Evolutionary conservation across 768 basidiomycete genomes (phyloP), one percentile per base, ranked within the genome.

Genomic region (Trametes elegans): DNA sequence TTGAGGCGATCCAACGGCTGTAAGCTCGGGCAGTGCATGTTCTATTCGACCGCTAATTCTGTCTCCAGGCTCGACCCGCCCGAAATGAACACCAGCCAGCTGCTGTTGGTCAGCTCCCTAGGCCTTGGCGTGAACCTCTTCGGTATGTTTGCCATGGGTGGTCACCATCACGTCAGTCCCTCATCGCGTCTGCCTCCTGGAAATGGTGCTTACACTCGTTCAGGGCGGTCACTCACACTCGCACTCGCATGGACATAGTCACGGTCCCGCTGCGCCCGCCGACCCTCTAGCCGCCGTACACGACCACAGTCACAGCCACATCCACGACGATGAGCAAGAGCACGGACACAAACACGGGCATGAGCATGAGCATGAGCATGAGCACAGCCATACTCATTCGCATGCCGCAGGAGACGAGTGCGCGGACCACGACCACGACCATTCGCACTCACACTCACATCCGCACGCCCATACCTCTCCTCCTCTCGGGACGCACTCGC

Each of bases 71-170:
- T 96, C 63, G 88, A 96, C 59, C 95, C 97, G 19, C 97, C 97
- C 1, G 94, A 98, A 64, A 99, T 99, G 93, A 95, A 93, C 62
- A 97, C 94, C 3, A 89, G 81, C 58, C 96, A 98, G 65, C 78
- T 99, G 0, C 71, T 99, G 35, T 76, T 97, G 1, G 89, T 99
- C 47, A 96, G 93, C 58, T 82, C 86, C 4, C 70, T 98, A 24
- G 97, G 97, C 7, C 75, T 99, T 9, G 93, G 78, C 1, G 93
- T 99, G 42, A 99, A 99, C 69, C 73, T 99, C 18, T 98, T 98
- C 63, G 97, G 97, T 32, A 97, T 99, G 93, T 91, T 94, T 67
- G 97, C 97, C 1, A 99, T 97, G 79, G 97, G 97, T 5, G 94
- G 93, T 3, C 93, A 95, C 68, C 87, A 92, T 60, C 90, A 90